Evolutionary conservation across 352 stramenopile genomes (phyloP), one percentile per base, ranked within the genome.

Genomic region (Globisporangium nodosum): DNA sequence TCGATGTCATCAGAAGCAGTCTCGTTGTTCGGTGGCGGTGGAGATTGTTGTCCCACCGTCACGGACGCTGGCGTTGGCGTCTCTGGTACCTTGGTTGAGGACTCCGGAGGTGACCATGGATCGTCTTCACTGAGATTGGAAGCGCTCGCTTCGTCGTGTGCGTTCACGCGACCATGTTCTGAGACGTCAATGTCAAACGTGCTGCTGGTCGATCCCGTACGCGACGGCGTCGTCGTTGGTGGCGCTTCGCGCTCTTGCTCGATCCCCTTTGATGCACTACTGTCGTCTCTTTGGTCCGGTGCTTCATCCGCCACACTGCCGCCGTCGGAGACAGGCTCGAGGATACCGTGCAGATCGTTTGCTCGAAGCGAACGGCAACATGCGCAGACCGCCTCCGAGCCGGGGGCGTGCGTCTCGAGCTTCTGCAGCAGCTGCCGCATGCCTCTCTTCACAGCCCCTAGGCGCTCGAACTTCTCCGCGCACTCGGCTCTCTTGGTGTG

Each of bases 351-450:
- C 11, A 79, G 55, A 21, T 86, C 74, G 13, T 67, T 73, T 1
- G 65, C 63, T 24, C 80, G 69, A 11, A 90, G 49, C 7, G 58
- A 72, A 1, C 64, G 57, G 27, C 78, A 88, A 62, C 78, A 88
- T 0, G 72, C 67, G 49, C 73, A 64, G 52, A 90, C 81, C 15
- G 68, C 67, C 0, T 61, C 58, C 18, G 80, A 88, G 0, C 78
- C 78, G 3, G 70, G 78, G 9, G 54, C 66, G 48, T 86, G 64
- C 18, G 48, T 30, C 18, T 88, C 74, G 18, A 90, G 58, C 50
- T 81, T 83, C 21, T 84, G 63, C 3, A 90, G 55, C 11, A 90
- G 58, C 51, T 84, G 68, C 3, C 77, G 66, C 66, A 88, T 73
- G 24, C 73, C 82, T 20, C 76, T 78, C 56, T 90, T 90, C 31